These are phyloP conservation scores for Xylariaceae sp. DNA, from an alignment of 2,329 filamentous ascomycete species.

Conservation along the genomic window DNA sequence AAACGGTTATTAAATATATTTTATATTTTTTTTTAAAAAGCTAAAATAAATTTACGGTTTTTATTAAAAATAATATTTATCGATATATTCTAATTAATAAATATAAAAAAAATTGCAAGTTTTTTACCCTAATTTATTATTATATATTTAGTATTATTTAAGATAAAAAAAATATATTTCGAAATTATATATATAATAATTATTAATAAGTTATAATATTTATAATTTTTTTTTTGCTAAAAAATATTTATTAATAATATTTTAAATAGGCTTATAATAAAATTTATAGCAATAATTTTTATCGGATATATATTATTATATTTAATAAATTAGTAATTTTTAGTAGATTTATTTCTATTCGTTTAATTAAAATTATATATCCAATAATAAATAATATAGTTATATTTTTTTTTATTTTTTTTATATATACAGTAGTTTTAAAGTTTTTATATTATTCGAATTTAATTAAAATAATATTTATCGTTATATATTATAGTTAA, in stretches of 20 bases:
- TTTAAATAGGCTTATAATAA: background rate
- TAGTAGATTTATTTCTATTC: background rate
- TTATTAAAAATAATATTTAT: background rate
- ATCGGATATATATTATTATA: background rate
- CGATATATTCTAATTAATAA: background rate
- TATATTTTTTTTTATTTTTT: background rate
- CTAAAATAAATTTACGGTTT: background rate
- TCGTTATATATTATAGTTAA: background rate
- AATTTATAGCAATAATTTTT: background rate
- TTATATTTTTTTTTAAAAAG: background rate
- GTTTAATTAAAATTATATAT: background rate
- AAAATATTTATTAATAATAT: background rate
- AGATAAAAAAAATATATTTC: conserved; percentile 1
- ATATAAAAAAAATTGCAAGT: background rate
- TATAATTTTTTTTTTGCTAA: background rate
- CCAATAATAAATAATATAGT: background rate
- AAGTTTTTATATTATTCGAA: background rate
- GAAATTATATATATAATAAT: background rate
- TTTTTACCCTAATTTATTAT: background rate
- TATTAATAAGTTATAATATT: background rate
- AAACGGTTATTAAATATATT: background rate
- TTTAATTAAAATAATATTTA: background rate
- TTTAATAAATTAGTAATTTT: background rate
- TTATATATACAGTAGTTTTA: background rate
- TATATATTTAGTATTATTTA: background rate